A percentile compares a stretch with the other conserved stretches of the same genome.
Evolutionary conservation across 2,329 filamentous ascomycete species (phyloP).

Genomic region (Scedosporium aurantiacum): DNA sequence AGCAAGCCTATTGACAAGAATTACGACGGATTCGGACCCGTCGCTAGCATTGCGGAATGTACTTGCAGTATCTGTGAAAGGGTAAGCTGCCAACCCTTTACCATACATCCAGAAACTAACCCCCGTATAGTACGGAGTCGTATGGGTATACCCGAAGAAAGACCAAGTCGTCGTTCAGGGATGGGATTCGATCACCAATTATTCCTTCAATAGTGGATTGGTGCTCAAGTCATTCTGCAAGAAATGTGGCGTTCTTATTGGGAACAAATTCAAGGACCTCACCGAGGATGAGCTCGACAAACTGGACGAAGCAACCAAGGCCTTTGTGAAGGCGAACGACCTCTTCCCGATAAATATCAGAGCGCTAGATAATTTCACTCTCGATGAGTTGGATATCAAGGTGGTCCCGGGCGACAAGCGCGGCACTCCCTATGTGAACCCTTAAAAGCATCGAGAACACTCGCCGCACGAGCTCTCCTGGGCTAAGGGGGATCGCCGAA

Average conservation of each 20-base stretch:
- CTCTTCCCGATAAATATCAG: conserved; percentile 26
- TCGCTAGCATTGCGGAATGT: conserved; percentile 18
- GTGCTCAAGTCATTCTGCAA: conserved; percentile 36
- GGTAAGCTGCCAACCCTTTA: conserved; percentile 16
- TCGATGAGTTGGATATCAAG: conserved; percentile 16
- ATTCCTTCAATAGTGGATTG: conserved; percentile 22
- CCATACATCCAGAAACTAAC: background rate
- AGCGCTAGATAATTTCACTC: conserved; percentile 25
- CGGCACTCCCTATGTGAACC: conserved; percentile 28
- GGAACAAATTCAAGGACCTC: conserved; percentile 18
- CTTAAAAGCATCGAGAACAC: conserved; percentile 14
- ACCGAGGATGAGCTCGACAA: conserved; percentile 24
- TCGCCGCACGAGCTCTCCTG: background rate
- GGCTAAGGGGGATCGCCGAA: background rate
- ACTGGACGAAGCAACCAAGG: conserved; percentile 14
- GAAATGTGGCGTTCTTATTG: conserved; percentile 33
- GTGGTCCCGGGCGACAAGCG: conserved; percentile 17
- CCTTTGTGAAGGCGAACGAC: conserved; percentile 5
- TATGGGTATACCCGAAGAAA: conserved; percentile 32
- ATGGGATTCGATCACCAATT: conserved; percentile 26
- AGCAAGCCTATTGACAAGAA: conserved; percentile 30
- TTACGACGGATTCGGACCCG: conserved; percentile 13
- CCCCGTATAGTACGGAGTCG: conserved; percentile 24
- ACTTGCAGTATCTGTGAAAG: conserved; percentile 40
- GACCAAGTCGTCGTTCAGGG: conserved; percentile 30